phyloP scores from a whole-genome alignment of 768 basidiomycete species.

The Trametes maxima region DNA sequence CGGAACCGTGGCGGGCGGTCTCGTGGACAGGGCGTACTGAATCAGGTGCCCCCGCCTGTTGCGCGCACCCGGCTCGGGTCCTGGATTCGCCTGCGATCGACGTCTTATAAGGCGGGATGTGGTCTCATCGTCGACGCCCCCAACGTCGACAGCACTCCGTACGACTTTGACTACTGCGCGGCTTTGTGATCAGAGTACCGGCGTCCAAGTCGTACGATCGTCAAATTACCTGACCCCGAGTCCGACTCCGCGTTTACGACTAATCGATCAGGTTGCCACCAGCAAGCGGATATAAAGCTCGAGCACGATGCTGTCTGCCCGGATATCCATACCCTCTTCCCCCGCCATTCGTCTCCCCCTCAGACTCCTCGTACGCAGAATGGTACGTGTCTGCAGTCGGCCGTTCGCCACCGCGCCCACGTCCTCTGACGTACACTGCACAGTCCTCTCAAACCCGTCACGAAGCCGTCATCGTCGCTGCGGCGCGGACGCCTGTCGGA shows the following conservation, averaged over 20 bases:
- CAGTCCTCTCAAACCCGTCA: slow-evolving; percentile 39
- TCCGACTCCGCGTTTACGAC: slow-evolving; percentile 21
- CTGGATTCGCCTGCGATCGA: slow-evolving; percentile 6
- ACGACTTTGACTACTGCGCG: slow-evolving; percentile 10
- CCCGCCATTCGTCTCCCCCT: slow-evolving; percentile 38
- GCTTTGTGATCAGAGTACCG: not conserved
- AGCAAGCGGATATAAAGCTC: slow-evolving; percentile 25
- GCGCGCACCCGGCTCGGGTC: slow-evolving; percentile 3
- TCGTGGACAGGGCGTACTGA: slow-evolving; percentile 5
- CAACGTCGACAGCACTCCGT: slow-evolving; percentile 15
- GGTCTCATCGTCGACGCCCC: slow-evolving; percentile 6
- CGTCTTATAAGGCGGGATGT: slow-evolving; percentile 14
- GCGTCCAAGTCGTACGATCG: slow-evolving; percentile 27
- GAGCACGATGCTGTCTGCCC: slow-evolving; percentile 24
- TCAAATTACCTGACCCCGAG: slow-evolving; percentile 10
- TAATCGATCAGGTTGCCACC: slow-evolving; percentile 23
- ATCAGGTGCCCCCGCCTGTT: slow-evolving; percentile 13
- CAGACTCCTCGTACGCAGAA: slow-evolving; percentile 30
- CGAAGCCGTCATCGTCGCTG: slow-evolving; percentile 93
- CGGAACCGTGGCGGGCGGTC: slow-evolving; percentile 9
- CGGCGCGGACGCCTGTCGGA: slow-evolving; percentile 91
- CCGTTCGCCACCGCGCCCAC: slow-evolving; percentile 15
- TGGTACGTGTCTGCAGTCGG: slow-evolving; percentile 27
- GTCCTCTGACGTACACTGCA: slow-evolving; percentile 35
- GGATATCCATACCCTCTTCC: slow-evolving; percentile 36